Base-by-base conservation (phyloP, 164 flowering plant genomes). In the Annona squamosa region DNA sequence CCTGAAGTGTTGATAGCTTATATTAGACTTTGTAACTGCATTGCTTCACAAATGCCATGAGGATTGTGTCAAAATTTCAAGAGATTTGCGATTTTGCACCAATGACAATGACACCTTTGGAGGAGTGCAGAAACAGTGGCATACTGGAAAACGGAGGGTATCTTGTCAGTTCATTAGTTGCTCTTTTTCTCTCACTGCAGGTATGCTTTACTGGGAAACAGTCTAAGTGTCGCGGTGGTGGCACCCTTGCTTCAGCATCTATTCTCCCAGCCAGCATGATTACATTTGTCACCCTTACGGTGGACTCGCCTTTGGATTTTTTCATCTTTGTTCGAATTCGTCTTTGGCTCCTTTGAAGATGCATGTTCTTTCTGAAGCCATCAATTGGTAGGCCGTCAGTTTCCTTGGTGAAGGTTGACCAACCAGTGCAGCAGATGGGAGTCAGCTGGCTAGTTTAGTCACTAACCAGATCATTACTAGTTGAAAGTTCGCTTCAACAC, bases 121-220 rank as follows among this genome's bases (percentile, higher is more conserved):
- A 52, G 13, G 59, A 52, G 10, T 9, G 9, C 59, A 10, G 13
- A 52, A 52, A 10, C 59, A 52, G 13, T 26, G 37, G 1, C 37
- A 26, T 26, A 26, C 37, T 26, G 37, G 37, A 16, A 52, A 52
- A 52, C 7, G 59, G 59, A 9, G 59, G 59, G 13, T 10, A 52
- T 5, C 59, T 2, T 52, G 17, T 5, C 13, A 5, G 13, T 52
- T 16, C 59, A 10, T 68, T 6, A 46, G 9, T 6, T 2, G 10
- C 44, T 6, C 7, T 56, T n/a, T 46, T 68, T n/a, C 19, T 9
- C 62, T 41, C 41, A 67, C 16, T 85, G 82, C 90, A 95, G 99
- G 57, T 93, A 95, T 73, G 97, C 98, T 13, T 77, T 95, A 86
- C 81, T 95, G 75, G 99, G 99, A 43, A 95, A 95, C 89, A 93